These are phyloP conservation scores for Colletotrichum sublineola DNA, from an alignment of 2,329 filamentous ascomycete genomes.

Conservation along the genomic window DNA sequence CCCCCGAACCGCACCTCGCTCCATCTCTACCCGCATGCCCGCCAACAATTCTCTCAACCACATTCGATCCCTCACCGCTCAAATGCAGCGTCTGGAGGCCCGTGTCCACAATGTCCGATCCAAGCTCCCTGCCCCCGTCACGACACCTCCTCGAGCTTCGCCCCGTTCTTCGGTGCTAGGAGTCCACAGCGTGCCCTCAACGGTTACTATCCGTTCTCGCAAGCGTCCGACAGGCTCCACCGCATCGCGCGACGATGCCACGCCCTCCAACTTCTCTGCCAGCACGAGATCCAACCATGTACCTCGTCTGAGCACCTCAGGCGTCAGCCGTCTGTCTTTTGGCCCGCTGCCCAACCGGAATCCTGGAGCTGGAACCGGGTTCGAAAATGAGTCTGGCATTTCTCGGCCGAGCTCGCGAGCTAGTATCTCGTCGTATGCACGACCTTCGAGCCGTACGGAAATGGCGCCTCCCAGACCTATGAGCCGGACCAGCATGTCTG, in stretches of 20 bases:
- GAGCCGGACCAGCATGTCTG: conserved; percentile 73
- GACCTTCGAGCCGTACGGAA: conserved; percentile 67
- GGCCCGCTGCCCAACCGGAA: conserved; percentile 71
- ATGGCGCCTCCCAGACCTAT: conserved; percentile 71
- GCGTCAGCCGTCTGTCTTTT: conserved; percentile 74
- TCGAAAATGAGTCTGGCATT: conserved; percentile 56
- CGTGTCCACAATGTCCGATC: conserved; percentile 92
- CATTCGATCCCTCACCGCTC: conserved; percentile 92
- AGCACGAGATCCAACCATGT: conserved; percentile 64
- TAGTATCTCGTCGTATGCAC: conserved; percentile 68
- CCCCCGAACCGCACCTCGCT: conserved; percentile 63
- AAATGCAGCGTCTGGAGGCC: conserved; percentile 97
- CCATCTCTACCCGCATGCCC: conserved; percentile 64
- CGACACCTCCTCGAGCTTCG: conserved; percentile 84
- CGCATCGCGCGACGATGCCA: conserved; percentile 65
- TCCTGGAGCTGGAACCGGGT: conserved; percentile 55
- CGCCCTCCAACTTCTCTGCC: conserved; percentile 48
- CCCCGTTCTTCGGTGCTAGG: conserved; percentile 69
- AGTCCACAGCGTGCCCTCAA: conserved; percentile 62
- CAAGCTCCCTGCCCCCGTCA: conserved; percentile 85
- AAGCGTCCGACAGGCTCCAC: conserved; percentile 75
- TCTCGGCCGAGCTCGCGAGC: conserved; percentile 82
- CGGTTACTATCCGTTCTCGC: conserved; percentile 75
- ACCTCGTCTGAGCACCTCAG: conserved; percentile 71
- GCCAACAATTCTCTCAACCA: conserved; percentile 84